Evolutionary conservation across 441 rosid species (phyloP).

Genomic region (Capsella rubella): DNA sequence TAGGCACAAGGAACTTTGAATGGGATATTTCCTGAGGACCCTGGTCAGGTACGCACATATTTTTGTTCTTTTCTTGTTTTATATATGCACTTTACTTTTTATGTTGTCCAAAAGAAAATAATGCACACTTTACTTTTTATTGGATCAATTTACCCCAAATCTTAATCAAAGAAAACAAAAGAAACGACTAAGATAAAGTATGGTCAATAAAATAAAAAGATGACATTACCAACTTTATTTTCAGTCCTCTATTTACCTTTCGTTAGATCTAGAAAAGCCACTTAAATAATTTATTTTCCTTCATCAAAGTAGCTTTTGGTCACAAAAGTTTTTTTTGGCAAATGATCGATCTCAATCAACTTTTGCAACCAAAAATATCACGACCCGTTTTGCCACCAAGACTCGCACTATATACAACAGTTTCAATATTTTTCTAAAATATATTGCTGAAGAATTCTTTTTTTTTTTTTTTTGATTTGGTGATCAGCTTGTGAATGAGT

Average conservation of each 20-base stretch:
- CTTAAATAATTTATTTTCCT: not conserved
- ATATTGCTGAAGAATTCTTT: slow-evolving; percentile 6
- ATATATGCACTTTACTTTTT: not conserved
- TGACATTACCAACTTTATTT: slow-evolving; percentile 23
- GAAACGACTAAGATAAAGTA: slow-evolving; percentile 31
- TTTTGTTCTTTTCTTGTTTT: slow-evolving; percentile 17
- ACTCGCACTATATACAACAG: not conserved
- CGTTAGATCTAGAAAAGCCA: slow-evolving; percentile 14
- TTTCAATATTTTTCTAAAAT: not conserved
- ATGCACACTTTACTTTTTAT: slow-evolving; percentile 25
- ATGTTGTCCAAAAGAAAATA: too few species aligned
- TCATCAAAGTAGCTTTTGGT: slow-evolving; percentile 15
- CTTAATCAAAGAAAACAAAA: not conserved
- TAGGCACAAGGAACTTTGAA: slow-evolving; percentile 77
- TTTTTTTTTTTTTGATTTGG: not conserved
- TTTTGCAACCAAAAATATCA: not conserved
- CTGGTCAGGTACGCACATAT: slow-evolving; percentile 74
- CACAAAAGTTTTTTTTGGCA: not conserved
- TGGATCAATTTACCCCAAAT: slow-evolving; percentile 50
- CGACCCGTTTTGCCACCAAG: not conserved
- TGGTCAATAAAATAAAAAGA: slow-evolving; percentile 34
- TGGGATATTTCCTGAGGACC: slow-evolving; percentile 84
- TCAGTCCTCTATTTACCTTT: slow-evolving; percentile 12
- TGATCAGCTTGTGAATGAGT: slow-evolving; percentile 66
- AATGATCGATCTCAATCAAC: not conserved